Percentiles rank a stretch among this genome's conserved stretches.
Evolutionary conservation across 768 basidiomycete species (phyloP).

Genomic region (Tulasnella sp.): DNA sequence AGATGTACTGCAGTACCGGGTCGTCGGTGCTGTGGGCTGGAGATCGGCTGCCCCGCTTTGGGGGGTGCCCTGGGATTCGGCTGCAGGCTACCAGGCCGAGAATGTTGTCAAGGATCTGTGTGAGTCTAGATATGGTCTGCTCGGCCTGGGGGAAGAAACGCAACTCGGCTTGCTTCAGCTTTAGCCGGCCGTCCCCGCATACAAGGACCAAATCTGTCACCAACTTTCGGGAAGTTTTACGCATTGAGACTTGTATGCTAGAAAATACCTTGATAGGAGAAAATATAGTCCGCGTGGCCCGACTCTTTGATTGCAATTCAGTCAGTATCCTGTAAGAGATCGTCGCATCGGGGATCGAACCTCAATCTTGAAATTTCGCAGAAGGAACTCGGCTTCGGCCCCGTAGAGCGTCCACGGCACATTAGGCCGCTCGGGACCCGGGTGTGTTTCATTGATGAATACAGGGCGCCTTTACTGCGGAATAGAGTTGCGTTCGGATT

Average conservation of each 20-base stretch:
- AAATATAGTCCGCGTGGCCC: background rate
- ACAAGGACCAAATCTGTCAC: no score
- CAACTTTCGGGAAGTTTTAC: background rate
- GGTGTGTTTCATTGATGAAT: background rate
- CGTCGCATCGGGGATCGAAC: background rate
- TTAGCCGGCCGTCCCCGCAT: no score
- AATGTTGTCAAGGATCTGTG: no score
- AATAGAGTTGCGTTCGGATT: background rate
- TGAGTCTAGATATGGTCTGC: no score
- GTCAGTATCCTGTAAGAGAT: background rate
- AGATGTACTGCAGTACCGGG: no score
- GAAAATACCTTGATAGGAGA: background rate
- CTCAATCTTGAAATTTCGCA: background rate
- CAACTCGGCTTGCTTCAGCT: no score
- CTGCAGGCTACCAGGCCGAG: no score
- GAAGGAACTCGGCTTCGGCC: background rate
- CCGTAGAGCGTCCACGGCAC: background rate
- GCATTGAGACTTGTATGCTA: background rate
- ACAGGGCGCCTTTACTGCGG: background rate
- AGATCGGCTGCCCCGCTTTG: no score
- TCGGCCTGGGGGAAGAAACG: no score
- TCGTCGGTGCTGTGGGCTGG: no score
- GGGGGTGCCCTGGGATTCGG: no score
- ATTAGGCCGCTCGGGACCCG: background rate
- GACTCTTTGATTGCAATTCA: background rate